Base-by-base conservation (phyloP, 306 rosid genomes). In the Casuarina glauca region DNA sequence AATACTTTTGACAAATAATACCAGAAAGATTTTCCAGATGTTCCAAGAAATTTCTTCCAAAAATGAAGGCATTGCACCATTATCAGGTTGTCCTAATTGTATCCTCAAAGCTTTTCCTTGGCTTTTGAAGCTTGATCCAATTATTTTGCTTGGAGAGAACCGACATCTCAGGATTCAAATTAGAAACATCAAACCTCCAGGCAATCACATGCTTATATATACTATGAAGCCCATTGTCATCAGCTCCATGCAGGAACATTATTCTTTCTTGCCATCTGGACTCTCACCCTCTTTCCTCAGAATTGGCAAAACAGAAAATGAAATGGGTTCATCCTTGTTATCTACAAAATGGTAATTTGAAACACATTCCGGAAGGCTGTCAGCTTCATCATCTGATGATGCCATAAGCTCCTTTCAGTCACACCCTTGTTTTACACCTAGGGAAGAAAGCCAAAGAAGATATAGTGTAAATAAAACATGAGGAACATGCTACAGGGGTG, bases 341-440 rank as follows among this genome's bases (percentile, higher is more conserved):
- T 91, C 97, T 55, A 43, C 82, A 16, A 95, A 88, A 82, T 92
- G 76, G 82, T 92, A 95, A 85, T 91, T 88, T 2, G 90, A 77
- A 38, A 92, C 91, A 2, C 79, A 82, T 5, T 73, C 54, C 19
- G 79, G 92, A 58, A 61, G 81, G 43, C 63, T 74, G 80, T 91
- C 93, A 0, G 38, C 84, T 88, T 95, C 98, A 6, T 95, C 98
- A 17, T 92, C 98, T 1, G 97, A 95, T 13, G 96, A 89, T 0
- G 84, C 85, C 98, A 95, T 94, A 20, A 5, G 69, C 76, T 44
- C 38, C 64, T 45, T 63, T 42, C 44, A 84, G 74, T 69, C 74
- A 68, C 76, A 83, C 70, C 75, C 60, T 52, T 35, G 79, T 78
- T 68, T 55, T 76, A 78, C 68, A 75, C 82, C 80, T 44, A 78